Evolutionary conservation across 192 early-diverging fungal species (phyloP).

Genomic region (Coemansia sp.): DNA sequence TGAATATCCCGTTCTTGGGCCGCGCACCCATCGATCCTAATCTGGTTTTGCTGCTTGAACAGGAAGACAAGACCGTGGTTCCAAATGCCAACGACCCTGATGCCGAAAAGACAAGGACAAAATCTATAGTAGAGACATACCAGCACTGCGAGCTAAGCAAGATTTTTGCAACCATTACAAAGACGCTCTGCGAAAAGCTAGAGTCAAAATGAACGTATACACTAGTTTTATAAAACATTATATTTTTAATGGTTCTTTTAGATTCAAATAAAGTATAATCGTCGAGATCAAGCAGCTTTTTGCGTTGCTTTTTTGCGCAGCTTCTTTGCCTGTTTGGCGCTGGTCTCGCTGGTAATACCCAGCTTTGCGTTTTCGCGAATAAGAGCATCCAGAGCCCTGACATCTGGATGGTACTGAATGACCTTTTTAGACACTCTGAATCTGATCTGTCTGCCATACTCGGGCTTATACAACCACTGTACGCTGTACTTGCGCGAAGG

Average conservation of each 20-base stretch:
- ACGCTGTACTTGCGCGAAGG: slow-evolving; percentile 33
- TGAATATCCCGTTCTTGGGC: slow-evolving; percentile 84
- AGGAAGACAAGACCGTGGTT: slow-evolving; percentile 53
- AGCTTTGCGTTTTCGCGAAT: slow-evolving; percentile 31
- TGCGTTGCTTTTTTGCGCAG: slow-evolving; percentile 10
- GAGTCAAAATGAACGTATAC: background rate
- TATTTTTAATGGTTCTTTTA: too few relatives aligned
- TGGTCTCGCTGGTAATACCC: slow-evolving; percentile 10
- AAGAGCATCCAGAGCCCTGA: slow-evolving; percentile 32
- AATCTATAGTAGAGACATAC: slow-evolving; percentile 53
- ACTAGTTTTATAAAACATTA: background rate
- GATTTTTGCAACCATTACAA: slow-evolving; percentile 34
- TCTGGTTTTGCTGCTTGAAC: slow-evolving; percentile 66
- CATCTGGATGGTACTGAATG: slow-evolving; percentile 42
- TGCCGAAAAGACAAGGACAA: slow-evolving; percentile 23
- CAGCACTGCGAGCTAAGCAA: slow-evolving; percentile 53
- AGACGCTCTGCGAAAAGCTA: slow-evolving; percentile 4
- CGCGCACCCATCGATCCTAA: slow-evolving; percentile 89
- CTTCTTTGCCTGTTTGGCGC: slow-evolving; percentile 13
- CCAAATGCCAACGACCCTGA: slow-evolving; percentile 40
- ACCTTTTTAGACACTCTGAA: slow-evolving; percentile 43
- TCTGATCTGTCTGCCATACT: background rate
- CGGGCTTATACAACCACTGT: slow-evolving; percentile 27
- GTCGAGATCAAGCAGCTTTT: slow-evolving; percentile 3
- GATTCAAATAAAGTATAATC: too few relatives aligned